These are phyloP conservation scores for Tolypocladium inflatum DNA, from an alignment of 2,329 filamentous ascomycete genomes.

Conservation along the genomic window DNA sequence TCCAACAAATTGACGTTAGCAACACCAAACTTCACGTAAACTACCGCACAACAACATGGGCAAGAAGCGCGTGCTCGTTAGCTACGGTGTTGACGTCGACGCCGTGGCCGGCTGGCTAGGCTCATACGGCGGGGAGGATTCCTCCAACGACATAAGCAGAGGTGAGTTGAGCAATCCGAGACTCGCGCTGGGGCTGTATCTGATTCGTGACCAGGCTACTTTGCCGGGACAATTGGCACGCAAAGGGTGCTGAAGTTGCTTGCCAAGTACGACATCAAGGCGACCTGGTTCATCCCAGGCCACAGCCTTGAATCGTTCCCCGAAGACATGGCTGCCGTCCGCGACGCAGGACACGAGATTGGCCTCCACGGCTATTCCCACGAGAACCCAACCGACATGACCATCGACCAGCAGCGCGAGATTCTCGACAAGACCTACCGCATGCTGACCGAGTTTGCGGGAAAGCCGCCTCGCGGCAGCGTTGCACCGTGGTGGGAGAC, in stretches of 20 bases:
- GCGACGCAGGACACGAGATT: conserved; percentile 38
- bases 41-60: neutral
- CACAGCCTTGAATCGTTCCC: conserved; percentile 40
- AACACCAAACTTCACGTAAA: no score
- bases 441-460: conserved; percentile 57
- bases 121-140: conserved; percentile 65
- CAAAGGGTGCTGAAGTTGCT: conserved; percentile 60
- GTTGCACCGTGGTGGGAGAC: conserved; percentile 70
- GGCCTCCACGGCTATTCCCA: conserved; percentile 62
- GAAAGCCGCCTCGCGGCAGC: conserved; percentile 61
- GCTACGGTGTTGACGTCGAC: conserved; percentile 65
- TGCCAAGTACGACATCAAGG: conserved; percentile 62
- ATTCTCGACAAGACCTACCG: conserved; percentile 67
- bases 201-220: conserved; percentile 37
- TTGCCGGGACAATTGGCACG: conserved; percentile 58
- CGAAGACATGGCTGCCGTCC: conserved; percentile 31
- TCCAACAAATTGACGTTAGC: no score
- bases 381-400: conserved; percentile 66
- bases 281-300: conserved; percentile 42
- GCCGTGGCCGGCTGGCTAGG: conserved; percentile 68
- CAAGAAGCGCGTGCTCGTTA: conserved; percentile 8
- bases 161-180: conserved; percentile 27
- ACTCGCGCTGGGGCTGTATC: neutral
- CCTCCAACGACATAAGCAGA: conserved; percentile 61
- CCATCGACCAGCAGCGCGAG: conserved; percentile 62